A percentile compares a stretch with the other conserved stretches of the same genome.
phyloP scores from a whole-genome alignment of 192 early-diverging fungal genomes.

The Endogone sp. region DNA sequence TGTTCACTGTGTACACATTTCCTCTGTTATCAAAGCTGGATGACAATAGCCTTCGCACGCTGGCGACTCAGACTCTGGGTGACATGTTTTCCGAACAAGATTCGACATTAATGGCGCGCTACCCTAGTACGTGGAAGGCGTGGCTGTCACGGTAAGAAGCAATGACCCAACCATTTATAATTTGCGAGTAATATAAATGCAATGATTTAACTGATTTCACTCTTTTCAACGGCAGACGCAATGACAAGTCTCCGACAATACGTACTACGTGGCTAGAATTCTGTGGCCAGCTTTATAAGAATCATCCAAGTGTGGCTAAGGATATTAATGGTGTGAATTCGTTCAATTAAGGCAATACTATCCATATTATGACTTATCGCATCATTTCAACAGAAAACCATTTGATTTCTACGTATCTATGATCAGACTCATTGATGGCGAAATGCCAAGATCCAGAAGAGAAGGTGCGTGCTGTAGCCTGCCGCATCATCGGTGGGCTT shows the following conservation, averaged over 20 bases:
- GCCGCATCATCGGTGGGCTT: conserved; percentile 64
- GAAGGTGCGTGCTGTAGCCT: conserved; percentile 74
- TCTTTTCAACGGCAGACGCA: conserved; percentile 36
- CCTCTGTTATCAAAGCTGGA: conserved; percentile 44
- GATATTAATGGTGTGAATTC: conserved; percentile 64
- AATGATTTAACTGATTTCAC: too few species aligned
- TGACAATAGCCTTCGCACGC: conserved; percentile 66
- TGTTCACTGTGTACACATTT: conserved; percentile 2
- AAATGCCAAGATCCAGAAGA: conserved; percentile 91
- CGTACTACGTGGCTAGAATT: conserved; percentile 75
- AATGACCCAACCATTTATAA: not conserved
- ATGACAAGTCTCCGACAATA: conserved; percentile 69
- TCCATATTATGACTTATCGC: not conserved
- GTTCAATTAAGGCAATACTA: not conserved
- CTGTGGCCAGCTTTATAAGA: conserved; percentile 54
- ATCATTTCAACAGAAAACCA: not conserved
- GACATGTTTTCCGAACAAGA: conserved; percentile 85
- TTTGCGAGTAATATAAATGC: not conserved
- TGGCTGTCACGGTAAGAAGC: conserved; percentile 79
- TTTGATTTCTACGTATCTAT: not conserved
- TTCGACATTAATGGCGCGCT: conserved; percentile 63
- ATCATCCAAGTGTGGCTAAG: conserved; percentile 65
- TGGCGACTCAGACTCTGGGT: conserved; percentile 77
- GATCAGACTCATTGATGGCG: conserved; percentile 53
- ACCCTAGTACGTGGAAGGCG: conserved; percentile 77